Evolutionary conservation across 345 rosid genomes (phyloP), one percentile per base, ranked within the genome.

Genomic region (Jatropha curcas): DNA sequence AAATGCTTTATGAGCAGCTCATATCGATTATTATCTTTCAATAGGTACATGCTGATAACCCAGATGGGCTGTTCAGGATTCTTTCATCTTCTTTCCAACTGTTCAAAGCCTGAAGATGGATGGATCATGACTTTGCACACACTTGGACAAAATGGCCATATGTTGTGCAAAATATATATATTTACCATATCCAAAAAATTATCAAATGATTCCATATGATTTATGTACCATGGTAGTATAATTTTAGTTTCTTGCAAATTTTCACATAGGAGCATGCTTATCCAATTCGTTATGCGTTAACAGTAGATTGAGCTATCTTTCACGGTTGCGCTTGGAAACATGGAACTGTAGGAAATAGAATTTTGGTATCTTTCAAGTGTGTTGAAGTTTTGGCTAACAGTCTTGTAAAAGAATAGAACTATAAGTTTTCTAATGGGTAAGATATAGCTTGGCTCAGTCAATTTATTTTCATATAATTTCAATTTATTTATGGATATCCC

Each of bases 11-110:
- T 48, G 27, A 10, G 16, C 33, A 55, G 55, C 46, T 73, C 24
- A 65, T 62, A 19, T 20, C 64, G 45, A 17, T 7, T 14, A 9
- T 37, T 31, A 13, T 30, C 30, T 41, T 69, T 25, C 55, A 2
- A 55, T 80, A 94, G 98, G 98, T 92, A 60, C 98, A 94, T 58
- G 84, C 98, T 0, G 98, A 92, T 84, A 94, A 94, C 65, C 98
- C 98, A 1, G 94, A 90, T 72, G 98, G 98, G 50, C 95, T 94
- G 58, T 94, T 94, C 85, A 87, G 87, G 81, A 89, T 90, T 79
- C 91, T 94, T 46, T 81, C 96, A 52, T 86, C 95, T 61, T 88
- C 97, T 59, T 94, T 94, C 83, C 86, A 75, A 74, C 83, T 80
- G 28, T 70, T 87, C 39, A 86, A 81, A 77, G 39, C 76, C 30